Evolutionary conservation across 1,139 yeast species (phyloP).

Genomic region (Dujonia santamariae): DNA sequence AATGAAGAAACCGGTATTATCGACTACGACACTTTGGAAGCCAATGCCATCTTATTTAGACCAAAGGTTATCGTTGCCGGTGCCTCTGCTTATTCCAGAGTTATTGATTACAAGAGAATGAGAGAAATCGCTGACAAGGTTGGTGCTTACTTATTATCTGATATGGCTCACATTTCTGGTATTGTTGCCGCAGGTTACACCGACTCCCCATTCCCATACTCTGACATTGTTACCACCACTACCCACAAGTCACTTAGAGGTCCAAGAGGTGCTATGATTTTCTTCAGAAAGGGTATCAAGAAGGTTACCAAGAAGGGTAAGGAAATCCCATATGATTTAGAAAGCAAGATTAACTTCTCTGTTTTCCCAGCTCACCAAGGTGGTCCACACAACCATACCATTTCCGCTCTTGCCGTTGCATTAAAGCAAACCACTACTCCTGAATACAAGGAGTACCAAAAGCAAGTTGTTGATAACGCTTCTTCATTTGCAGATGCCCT

Average conservation of each 20-base stretch:
- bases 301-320: conserved; percentile 84
- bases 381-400: conserved; percentile 98
- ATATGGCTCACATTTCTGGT: conserved; percentile 97
- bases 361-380: conserved; percentile 99
- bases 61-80: conserved; percentile 96
- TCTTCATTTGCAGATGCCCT: conserved; percentile 71
- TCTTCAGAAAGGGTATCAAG: conserved; percentile 90
- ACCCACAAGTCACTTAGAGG: conserved; percentile 97
- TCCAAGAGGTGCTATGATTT: conserved; percentile 98
- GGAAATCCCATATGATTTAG: conserved; percentile 82
- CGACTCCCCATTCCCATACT: conserved; percentile 88
- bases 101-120: conserved; percentile 88
- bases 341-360: conserved; percentile 86
- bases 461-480: conserved; percentile 79
- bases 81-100: conserved; percentile 92
- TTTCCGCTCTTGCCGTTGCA: conserved; percentile 92
- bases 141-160: conserved; percentile 87
- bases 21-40: conserved; percentile 85
- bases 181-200: conserved; percentile 90
- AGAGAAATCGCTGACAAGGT: conserved; percentile 86
- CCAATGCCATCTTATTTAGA: conserved; percentile 81
- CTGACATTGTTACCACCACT: conserved; percentile 95
- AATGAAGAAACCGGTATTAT: conserved; percentile 82
- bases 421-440: conserved; percentile 86
- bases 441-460: conserved; percentile 83